A percentile compares a stretch with the other conserved stretches of the same genome.
Evolutionary conservation across 1,284 basidiomycete genomes (phyloP).

Genomic region (Tetrapyrgos nigripes): DNA sequence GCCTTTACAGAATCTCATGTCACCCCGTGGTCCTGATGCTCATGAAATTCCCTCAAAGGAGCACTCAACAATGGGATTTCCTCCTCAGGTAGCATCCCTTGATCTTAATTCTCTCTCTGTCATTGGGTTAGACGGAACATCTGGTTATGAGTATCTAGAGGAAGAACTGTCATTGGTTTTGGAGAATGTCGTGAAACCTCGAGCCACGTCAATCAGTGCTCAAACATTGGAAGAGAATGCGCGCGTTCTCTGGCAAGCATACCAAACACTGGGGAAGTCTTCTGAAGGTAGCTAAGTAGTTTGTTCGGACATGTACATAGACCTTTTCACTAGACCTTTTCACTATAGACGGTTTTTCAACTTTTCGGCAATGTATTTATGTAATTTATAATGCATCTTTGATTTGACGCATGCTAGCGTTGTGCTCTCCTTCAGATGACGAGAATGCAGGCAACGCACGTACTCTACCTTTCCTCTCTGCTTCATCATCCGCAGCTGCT

Average conservation of each 20-base stretch:
- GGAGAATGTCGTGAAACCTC: slow-evolving; percentile 18
- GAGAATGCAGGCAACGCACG: too few species aligned
- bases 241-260: slow-evolving; percentile 19
- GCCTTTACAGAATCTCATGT: not conserved
- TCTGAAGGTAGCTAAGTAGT: not conserved
- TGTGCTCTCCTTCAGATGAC: too few species aligned
- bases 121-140: slow-evolving; percentile 19
- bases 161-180: slow-evolving; percentile 21
- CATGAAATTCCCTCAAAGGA: not conserved
- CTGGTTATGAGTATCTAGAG: slow-evolving; percentile 25
- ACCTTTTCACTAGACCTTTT: too few species aligned
- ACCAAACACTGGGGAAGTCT: slow-evolving; percentile 8
- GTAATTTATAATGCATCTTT: too few species aligned
- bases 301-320: not conserved
- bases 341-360: too few species aligned
- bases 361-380: too few species aligned
- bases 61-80: not conserved
- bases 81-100: slow-evolving; percentile 17
- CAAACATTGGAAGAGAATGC: slow-evolving; percentile 24
- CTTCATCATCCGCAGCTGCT: too few species aligned
- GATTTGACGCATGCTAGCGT: too few species aligned
- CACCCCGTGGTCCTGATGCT: not conserved
- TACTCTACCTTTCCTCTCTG: too few species aligned
- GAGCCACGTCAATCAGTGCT: slow-evolving; percentile 7
- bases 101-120: slow-evolving; percentile 18